Base-by-base conservation (phyloP, 2,329 filamentous ascomycete species). In the Alternaria dauci region DNA sequence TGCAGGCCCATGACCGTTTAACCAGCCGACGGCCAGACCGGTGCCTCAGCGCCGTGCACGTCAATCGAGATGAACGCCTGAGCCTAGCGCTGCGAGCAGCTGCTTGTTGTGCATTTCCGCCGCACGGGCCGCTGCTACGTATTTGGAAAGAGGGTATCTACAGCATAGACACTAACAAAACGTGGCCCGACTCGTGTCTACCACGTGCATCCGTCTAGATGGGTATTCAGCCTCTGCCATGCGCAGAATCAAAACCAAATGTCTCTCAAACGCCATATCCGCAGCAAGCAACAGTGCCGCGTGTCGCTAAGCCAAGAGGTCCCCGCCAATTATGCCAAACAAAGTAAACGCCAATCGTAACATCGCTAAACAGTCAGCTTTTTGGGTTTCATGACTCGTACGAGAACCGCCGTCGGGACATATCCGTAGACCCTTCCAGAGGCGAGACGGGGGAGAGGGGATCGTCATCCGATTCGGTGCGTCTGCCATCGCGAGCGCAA, bases 391-490 rank as follows among this genome's bases (percentile, higher is more conserved):
- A 77, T 75, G 66, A 72, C 67, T 78, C 76, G 69, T 78, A 78
- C 52, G 77, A 79, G 59, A 79, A 79, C 8, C 77, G 72, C 66
- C 76, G 73, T 52, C 76, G 65, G 30, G 71, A 72, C 42, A 58
- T 65, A 34, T 72, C 71, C 18, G 70, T 62, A 26, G 69, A 73
- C 12, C 66, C 69, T 30, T 76, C 75, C 48, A 78, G 55, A 25
- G 77, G 75, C 28, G 76, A 78, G 12, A 79, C 71, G 42, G 76
- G 75, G 26, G 71, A 77, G 8, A 74, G 65, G 12, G 74, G 66
- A 23, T 66, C 64, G 46, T 77, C 71, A n/a, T 76, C 76, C 4
- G 66, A 63, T 16, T 75, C 75, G 9, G 65, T 59, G 20, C 53
- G 66, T 30, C 71, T 65, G 18, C 60, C 70, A 4, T 69, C 68